These are phyloP conservation scores for Cryphonectria naterciae DNA, from an alignment of 2,329 filamentous ascomycete genomes.

Conservation along the genomic window DNA sequence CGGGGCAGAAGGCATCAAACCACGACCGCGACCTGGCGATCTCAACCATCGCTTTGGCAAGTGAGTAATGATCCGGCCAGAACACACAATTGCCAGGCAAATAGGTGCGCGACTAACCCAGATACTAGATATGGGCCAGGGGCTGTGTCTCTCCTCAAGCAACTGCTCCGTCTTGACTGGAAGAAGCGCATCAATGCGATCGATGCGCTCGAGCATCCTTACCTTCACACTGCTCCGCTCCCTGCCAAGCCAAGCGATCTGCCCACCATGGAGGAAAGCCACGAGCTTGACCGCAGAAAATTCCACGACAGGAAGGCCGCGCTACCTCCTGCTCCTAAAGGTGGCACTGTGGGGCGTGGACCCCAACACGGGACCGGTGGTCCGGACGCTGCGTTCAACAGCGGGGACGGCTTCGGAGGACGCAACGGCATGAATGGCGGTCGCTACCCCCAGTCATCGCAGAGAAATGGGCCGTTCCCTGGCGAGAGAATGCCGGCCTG, in stretches of 20 bases:
- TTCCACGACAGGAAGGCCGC: conserved; percentile 84
- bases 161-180: conserved; percentile 89
- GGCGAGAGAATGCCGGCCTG: conserved; percentile 54
- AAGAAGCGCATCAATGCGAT: conserved; percentile 86
- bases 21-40: conserved; percentile 66
- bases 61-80: conserved; percentile 39
- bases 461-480: conserved; percentile 39
- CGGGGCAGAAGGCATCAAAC: conserved; percentile 74
- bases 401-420: conserved; percentile 53
- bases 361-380: conserved; percentile 46
- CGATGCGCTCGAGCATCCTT: conserved; percentile 89
- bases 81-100: background rate
- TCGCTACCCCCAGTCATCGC: conserved; percentile 43
- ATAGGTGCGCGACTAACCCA: background rate
- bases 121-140: conserved; percentile 62
- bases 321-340: conserved; percentile 87
- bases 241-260: conserved; percentile 84
- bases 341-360: conserved; percentile 84
- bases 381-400: conserved; percentile 55
- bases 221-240: conserved; percentile 79
- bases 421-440: conserved; percentile 54
- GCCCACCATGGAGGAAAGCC: conserved; percentile 91
- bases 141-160: conserved; percentile 78
- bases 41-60: conserved; percentile 76
- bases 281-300: conserved; percentile 93